A percentile compares a stretch with the other conserved stretches of the same genome.
These are phyloP conservation scores for Exophiala xenobiotica DNA, from an alignment of 2,329 filamentous ascomycete species.

Conservation along the genomic window DNA sequence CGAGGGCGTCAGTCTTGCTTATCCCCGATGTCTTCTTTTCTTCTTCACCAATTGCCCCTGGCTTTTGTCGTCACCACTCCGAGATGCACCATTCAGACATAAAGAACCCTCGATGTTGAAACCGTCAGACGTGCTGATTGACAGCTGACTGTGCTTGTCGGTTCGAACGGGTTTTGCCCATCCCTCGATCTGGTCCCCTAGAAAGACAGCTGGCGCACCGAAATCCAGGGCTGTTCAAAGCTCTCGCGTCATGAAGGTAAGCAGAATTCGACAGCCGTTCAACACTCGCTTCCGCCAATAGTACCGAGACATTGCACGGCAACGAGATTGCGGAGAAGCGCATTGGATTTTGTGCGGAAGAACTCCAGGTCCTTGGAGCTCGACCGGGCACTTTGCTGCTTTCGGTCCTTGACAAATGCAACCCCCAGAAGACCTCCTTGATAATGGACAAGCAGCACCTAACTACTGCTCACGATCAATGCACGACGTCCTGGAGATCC, in stretches of 20 bases:
- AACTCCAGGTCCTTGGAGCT: neutral
- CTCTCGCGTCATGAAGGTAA: neutral
- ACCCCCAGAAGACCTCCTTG: no score
- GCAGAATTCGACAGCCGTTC: conserved; percentile 1
- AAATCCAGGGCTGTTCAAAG: no score
- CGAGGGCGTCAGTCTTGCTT: neutral
- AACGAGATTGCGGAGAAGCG: conserved; percentile 2
- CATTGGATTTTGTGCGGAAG: neutral
- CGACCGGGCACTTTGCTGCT: neutral
- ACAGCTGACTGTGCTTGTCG: no score
- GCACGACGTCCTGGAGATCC: no score
- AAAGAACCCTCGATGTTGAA: neutral
- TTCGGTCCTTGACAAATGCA: no score
- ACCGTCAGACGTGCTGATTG: neutral
- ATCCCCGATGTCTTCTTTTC: neutral
- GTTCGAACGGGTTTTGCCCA: no score
- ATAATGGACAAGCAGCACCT: no score
- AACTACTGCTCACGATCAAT: no score
- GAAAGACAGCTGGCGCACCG: no score
- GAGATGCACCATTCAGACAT: neutral
- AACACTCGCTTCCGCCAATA: neutral
- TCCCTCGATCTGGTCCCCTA: no score
- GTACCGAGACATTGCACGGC: neutral
- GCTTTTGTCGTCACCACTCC: conserved; percentile 1
- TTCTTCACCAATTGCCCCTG: neutral